A percentile compares a stretch with the other conserved stretches of the same genome.
Conservation (phyloP, 345 rosid genomes). For the Arabis hirsuta region DNA sequence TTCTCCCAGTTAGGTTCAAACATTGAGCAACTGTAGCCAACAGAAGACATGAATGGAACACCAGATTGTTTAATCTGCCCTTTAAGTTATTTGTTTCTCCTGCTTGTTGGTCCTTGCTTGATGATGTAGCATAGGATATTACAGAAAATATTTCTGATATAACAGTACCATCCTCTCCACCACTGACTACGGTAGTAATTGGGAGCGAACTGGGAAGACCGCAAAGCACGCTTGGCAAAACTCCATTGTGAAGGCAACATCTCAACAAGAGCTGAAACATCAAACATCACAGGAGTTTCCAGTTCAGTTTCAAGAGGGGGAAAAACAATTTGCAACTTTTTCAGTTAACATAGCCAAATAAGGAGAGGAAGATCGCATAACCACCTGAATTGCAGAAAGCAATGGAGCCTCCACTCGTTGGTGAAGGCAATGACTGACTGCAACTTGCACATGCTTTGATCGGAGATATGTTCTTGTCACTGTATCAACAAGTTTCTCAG, state of each 20-base stretch:
- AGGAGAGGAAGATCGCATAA: conserved; percentile 16
- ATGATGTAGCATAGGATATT: conserved; percentile 63
- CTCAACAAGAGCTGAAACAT: conserved; percentile 82
- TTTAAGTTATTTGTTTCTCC: conserved; percentile 59
- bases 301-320: conserved; percentile 28
- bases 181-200: conserved; percentile 78
- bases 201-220: conserved; percentile 93
- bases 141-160: conserved; percentile 79
- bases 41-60: conserved; percentile 67
- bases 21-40: conserved; percentile 84
- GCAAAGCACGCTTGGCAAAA: conserved; percentile 77
- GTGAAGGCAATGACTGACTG: conserved; percentile 77
- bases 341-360: conserved; percentile 21
- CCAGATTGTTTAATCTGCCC: conserved; percentile 66
- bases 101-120: conserved; percentile 61
- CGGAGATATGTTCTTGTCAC: conserved; percentile 76
- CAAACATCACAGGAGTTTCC: conserved; percentile 19
- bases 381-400: conserved; percentile 78
- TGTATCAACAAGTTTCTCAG: conserved; percentile 68
- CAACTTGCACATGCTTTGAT: conserved; percentile 79
- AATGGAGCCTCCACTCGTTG: conserved; percentile 73
- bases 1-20: conserved; percentile 84
- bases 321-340: conserved; percentile 2
- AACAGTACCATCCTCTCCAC: conserved; percentile 95
- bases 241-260: conserved; percentile 82